Base-by-base conservation (phyloP, 2,329 filamentous ascomycete species). In the Chaetothyriales sp. region DNA sequence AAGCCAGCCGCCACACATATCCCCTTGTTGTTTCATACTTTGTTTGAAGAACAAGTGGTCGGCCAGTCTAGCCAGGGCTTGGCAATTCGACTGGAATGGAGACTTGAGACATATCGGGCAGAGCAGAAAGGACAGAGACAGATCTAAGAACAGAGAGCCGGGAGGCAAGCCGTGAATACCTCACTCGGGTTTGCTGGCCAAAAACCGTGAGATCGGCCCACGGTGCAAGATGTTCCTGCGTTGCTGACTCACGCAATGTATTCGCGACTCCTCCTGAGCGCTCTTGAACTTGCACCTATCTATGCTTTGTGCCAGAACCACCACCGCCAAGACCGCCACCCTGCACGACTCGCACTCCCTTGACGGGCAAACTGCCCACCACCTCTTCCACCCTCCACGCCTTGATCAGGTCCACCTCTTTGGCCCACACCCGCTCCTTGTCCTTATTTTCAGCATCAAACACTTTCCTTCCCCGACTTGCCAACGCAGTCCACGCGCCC, bases 361-460 rank as follows among this genome's bases (percentile, higher is more conserved):
- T 77, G 0, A 94, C 87, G 0, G 88, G 86, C 57, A 95, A 77
- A 4, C 80, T 78, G 60, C 90, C 89, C 51, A 89, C 78, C 15
- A 88, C 77, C 69, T 95, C 89, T 54, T 86, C 82, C 19, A 87
- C 80, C 68, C 89, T 92, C 72, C 89, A 81, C 0, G 73, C 79
- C 68, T 84, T 85, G 55, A 97, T 77, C 37, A 95, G 70, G 66
- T 95, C 89, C n/a, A 85, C 78, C 68, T 97, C 92, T 15, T 82
- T 73, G 5, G 48, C 20, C 58, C 59, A 52, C 47, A 57, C 49
- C 52, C 57, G 53, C 47, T 63, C 57, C 54, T 73, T 68, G 51
- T 71, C 71, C 49, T 70, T 69, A 51, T 68, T 73, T 50, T 72
- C 73, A 5, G 81, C 78, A 48, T 81, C 87, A 18, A 74, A 68